Evolutionary conservation across 257 asterid species (phyloP).

Genomic region (Nicotiana obtusifolia): DNA sequence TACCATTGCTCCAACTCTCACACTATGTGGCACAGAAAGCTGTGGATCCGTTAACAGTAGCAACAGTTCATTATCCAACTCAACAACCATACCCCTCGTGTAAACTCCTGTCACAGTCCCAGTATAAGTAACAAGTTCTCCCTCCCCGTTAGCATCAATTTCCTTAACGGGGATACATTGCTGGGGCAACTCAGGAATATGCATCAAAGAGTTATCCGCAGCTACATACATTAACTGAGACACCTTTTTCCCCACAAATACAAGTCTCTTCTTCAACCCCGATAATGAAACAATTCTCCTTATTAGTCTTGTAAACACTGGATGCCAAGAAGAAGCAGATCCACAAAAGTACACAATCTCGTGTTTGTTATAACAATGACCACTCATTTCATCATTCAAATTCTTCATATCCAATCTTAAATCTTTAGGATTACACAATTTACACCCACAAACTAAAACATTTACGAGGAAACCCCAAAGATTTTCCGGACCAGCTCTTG

Average conservation of each 20-base stretch:
- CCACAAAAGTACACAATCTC: conserved; percentile 55
- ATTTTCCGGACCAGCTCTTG: conserved; percentile 15
- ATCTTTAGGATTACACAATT: conserved; percentile 38
- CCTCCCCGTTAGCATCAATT: conserved; percentile 33
- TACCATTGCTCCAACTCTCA: conserved; percentile 88
- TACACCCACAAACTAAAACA: conserved; percentile 62
- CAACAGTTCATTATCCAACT: conserved; percentile 67
- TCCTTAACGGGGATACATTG: conserved; percentile 8
- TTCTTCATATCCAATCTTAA: conserved; percentile 18
- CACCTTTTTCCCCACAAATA: conserved; percentile 42
- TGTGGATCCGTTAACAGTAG: conserved; percentile 59
- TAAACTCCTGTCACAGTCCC: conserved; percentile 72
- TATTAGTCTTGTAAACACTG: conserved; percentile 44
- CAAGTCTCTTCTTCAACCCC: conserved; percentile 63
- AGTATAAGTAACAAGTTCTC: conserved; percentile 57
- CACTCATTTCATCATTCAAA: conserved; percentile 17
- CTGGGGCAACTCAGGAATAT: conserved; percentile 33
- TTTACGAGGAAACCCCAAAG: conserved; percentile 62
- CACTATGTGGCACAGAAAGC: conserved; percentile 60
- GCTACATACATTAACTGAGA: conserved; percentile 69
- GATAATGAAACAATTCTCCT: conserved; percentile 39
- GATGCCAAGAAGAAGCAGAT: conserved; percentile 71
- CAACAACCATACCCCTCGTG: conserved; percentile 79
- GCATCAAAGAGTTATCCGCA: conserved; percentile 40
- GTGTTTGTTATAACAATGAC: conserved; percentile 45